Evolutionary conservation across 2,329 filamentous ascomycete species (phyloP), one percentile per base, ranked within the genome.

Genomic region (Monosporascus sp.): DNA sequence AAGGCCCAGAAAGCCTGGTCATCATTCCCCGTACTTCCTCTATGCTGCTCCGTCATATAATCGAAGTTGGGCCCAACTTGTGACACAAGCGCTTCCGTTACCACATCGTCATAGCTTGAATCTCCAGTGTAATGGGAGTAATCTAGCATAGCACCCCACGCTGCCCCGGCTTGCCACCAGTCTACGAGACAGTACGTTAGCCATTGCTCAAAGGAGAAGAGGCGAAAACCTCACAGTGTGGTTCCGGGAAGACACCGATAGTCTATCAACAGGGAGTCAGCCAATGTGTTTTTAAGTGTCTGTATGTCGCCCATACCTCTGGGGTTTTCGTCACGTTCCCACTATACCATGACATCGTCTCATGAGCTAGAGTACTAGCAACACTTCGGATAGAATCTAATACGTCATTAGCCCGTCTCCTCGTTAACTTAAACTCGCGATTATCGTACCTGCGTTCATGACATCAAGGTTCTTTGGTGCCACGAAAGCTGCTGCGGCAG

Each of bases 1-100:
- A 89, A 83, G 11, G 79, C 83, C 87, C 87, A 91, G 66, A 90
- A 90, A 34, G 83, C 84, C 65, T 90, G 84, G 64, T 91, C 87
- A 60, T 90, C 87, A 59, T 90, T 91, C 51, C 87, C 86, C 66
- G 87, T 81, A 56, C 83, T 79, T n/a, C 75, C 74, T 14, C 70
- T 69, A 58, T 86, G 81, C 52, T 71, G 68, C 0, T 78, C 75
- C 4, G 80, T 74, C 77, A 88, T 83, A 63, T 79, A 87, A 69
- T 89, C 77, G 54, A 77, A 74, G 8, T 78, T 67, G 0, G 79
- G 77, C 1, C 84, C 85, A 6, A 73, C 78, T 66, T 81, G 84
- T 26, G 76, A 81, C 6, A 82, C 67, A 2, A 90, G 70, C 8
- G 81, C 85, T 56, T 85, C 73, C 36, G 79, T 77, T 49, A 85